Evolutionary conservation across 257 asterid species (phyloP), one percentile per base, ranked within the genome.

Genomic region (Solanum pennellii): DNA sequence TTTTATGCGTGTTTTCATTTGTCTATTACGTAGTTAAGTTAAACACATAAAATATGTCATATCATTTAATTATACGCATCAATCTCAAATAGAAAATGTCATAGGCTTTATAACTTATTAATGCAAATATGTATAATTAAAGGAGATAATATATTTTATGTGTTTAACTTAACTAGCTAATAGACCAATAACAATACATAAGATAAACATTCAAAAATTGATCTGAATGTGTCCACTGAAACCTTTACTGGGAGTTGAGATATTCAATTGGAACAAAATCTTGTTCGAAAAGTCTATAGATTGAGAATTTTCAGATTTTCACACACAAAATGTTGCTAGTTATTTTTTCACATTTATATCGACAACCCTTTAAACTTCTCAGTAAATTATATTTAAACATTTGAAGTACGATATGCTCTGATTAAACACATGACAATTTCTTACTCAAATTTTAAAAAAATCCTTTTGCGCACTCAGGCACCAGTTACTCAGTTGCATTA

Each of bases 401-500:
- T 71, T 8, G 9, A 7, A 71, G n/a, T 2, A 3, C 39, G 5
- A 68, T 15, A 3, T 27, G 39, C 31, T 68, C 10, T 13, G 3
- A 68, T 68, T 1, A 2, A 29, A 29, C 12, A 68, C 39, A 29
- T 29, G 39, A 0, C 20, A 13, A 6, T 16, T 52, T 52, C 23
- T 0, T 0, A 18, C 65, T 29, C 25, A 56, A 29, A 27, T 68
- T 25, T 14, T 13, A n/a, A 0, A 20, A 56, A 56, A 56, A 56
- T 7, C 2, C n/a, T 27, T 68, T 27, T 12, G 8, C 5, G 2
- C 3, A 15, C 0, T 29, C 3, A 29, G 11, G 0, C 21, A 6
- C 25, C 4, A 5, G 2, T 72, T 33, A 33, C 7, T 4, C 18
- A 33, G 45, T 33, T 33, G 7, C 18, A 5, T 9, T 9, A 33